Percentiles rank a stretch among this genome's conserved stretches.
Evolutionary conservation across 805 yeast genomes (phyloP).

Genomic region (Candida awuae): DNA sequence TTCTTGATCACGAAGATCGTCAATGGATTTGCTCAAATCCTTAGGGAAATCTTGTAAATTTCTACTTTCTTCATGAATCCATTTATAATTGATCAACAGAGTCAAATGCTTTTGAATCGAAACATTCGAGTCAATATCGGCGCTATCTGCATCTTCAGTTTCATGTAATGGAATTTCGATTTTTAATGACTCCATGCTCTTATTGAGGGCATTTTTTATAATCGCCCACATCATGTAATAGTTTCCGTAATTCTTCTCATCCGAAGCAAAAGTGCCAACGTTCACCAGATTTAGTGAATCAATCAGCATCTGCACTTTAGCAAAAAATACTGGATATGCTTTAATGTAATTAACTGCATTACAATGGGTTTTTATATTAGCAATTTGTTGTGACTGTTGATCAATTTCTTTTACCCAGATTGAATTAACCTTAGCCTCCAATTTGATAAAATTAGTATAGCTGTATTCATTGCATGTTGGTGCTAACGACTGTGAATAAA

Average conservation of each 20-base stretch:
- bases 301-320: constrained; percentile 30
- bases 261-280: constrained; percentile 11
- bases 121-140: constrained; percentile 11
- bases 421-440: constrained; percentile 41
- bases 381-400: constrained; percentile 41
- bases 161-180: constrained; percentile 4
- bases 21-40: constrained; percentile 22
- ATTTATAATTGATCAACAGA: constrained; percentile 45
- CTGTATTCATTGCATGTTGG: constrained; percentile 60
- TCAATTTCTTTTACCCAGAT: constrained; percentile 56
- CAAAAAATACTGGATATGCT: constrained; percentile 40
- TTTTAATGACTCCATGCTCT: constrained; percentile 8
- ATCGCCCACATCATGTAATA: constrained; percentile 20
- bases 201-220: constrained; percentile 13
- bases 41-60: constrained; percentile 20
- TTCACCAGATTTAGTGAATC: constrained; percentile 12
- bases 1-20: constrained; percentile 28
- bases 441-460: constrained; percentile 40
- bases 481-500: constrained; percentile 29
- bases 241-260: constrained; percentile 15
- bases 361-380: constrained; percentile 15
- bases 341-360: constrained; percentile 37
- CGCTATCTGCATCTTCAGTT: not conserved
- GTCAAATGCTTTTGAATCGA: constrained; percentile 27
- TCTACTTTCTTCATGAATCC: constrained; percentile 37